Evolutionary conservation across 2,329 filamentous ascomycete species (phyloP).

Genomic region (Lasiodiplodia hormozganensis): DNA sequence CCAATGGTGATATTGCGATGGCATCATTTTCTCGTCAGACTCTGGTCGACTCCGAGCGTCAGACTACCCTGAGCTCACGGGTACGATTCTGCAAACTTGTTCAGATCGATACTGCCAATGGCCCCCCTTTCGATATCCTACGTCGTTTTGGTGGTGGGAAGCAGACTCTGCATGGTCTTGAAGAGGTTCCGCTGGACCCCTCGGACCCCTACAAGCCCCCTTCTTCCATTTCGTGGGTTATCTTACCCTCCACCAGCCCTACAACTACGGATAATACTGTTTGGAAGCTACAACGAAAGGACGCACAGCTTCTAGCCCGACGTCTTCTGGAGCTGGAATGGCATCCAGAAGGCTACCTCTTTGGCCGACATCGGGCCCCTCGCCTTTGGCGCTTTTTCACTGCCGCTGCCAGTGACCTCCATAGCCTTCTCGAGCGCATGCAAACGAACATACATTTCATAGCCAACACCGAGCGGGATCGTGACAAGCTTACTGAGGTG

Average conservation of each 20-base stretch:
- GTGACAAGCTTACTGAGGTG: background rate
- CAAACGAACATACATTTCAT: background rate
- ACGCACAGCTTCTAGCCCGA: background rate
- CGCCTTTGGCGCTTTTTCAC: background rate
- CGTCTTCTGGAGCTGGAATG: background rate
- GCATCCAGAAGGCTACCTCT: background rate
- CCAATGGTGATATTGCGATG: background rate
- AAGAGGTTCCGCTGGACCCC: background rate
- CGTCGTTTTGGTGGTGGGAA: background rate
- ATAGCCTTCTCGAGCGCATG: background rate
- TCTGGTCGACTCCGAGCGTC: background rate
- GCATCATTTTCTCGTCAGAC: background rate
- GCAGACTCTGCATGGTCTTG: background rate
- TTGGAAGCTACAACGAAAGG: background rate
- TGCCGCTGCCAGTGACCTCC: background rate
- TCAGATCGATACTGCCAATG: background rate
- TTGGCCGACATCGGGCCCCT: background rate
- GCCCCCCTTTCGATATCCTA: background rate
- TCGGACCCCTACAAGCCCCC: background rate
- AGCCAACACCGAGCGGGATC: background rate
- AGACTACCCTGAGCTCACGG: background rate
- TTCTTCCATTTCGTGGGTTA: background rate
- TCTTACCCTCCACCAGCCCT: background rate
- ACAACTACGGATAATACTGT: background rate
- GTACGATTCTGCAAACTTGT: background rate